phyloP scores from a whole-genome alignment of 2,329 filamentous ascomycete genomes.

The Monosporascus sp. region DNA sequence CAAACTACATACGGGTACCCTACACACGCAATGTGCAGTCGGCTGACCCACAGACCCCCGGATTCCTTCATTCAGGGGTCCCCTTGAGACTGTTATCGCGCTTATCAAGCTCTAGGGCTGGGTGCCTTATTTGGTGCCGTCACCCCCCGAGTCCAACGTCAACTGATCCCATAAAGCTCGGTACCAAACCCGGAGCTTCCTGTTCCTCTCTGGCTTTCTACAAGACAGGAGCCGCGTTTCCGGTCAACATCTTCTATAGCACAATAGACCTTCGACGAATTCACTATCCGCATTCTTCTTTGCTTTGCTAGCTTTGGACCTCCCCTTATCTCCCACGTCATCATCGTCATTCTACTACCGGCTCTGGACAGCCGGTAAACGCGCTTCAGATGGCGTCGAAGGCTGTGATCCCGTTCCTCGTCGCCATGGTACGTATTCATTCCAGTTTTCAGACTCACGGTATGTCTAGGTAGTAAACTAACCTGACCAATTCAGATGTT shows the following conservation, averaged over 20 bases:
- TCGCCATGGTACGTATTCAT: slow-evolving; percentile 57
- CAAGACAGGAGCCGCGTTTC: not conserved
- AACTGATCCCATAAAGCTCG: no score
- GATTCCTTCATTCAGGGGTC: not conserved
- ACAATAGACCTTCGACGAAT: not conserved
- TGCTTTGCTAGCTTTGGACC: not conserved
- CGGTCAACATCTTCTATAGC: not conserved
- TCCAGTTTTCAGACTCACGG: no score
- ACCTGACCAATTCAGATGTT: slow-evolving; percentile 54
- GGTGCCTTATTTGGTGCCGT: no score
- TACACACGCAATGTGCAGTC: not conserved
- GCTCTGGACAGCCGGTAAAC: not conserved
- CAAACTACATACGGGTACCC: not conserved
- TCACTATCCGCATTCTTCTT: not conserved
- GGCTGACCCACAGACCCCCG: not conserved
- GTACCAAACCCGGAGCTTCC: no score
- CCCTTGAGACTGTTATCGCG: not conserved
- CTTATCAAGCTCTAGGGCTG: not conserved
- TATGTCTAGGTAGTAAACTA: no score
- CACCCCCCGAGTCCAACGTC: no score
- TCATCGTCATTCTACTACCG: not conserved
- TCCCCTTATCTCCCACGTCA: not conserved
- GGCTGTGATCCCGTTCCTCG: slow-evolving; percentile 73
- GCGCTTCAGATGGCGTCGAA: slow-evolving; percentile 58
- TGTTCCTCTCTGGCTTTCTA: no score